A percentile compares a stretch with the other conserved stretches of the same genome.
These are phyloP conservation scores for Cochlearia excelsa DNA, from an alignment of 345 rosid genomes.

Conservation along the genomic window DNA sequence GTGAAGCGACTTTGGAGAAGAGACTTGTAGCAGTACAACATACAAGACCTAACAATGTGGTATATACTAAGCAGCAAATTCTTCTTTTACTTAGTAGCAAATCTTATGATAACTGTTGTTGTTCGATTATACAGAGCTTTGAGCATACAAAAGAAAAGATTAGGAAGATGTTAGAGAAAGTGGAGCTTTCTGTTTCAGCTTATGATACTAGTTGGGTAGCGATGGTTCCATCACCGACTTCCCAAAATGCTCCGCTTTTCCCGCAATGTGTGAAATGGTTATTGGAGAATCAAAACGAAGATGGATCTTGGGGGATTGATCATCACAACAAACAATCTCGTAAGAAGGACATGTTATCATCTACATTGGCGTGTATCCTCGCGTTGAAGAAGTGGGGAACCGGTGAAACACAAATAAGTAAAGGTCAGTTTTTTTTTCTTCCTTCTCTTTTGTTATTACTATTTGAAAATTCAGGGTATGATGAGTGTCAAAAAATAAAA, in stretches of 20 bases:
- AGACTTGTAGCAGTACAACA: slow-evolving; percentile 33
- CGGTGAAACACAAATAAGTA: slow-evolving; percentile 62
- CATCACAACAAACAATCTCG: slow-evolving; percentile 40
- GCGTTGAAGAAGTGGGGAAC: slow-evolving; percentile 74
- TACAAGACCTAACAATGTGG: slow-evolving; percentile 38
- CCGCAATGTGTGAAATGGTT: slow-evolving; percentile 72
- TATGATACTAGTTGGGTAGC: slow-evolving; percentile 96
- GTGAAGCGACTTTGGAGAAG: slow-evolving; percentile 33
- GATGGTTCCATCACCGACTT: slow-evolving; percentile 66
- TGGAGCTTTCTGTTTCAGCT: slow-evolving; percentile 65
- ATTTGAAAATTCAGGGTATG: neutral
- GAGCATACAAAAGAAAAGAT: slow-evolving; percentile 50
- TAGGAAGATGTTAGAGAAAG: slow-evolving; percentile 56
- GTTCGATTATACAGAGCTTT: slow-evolving; percentile 35
- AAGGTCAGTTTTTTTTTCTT: slow-evolving; percentile 40
- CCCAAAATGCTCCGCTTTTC: slow-evolving; percentile 53
- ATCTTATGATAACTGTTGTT: neutral
- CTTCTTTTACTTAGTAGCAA: neutral
- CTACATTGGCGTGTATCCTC: slow-evolving; percentile 77
- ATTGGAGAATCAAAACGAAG: slow-evolving; percentile 61
- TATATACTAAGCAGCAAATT: slow-evolving; percentile 34
- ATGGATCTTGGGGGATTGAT: slow-evolving; percentile 85
- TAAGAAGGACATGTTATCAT: slow-evolving; percentile 58
- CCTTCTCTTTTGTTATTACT: slow-evolving; percentile 3
- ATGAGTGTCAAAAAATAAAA: slow-evolving; percentile 9